Evolutionary conservation across 164 flowering plant species (phyloP).

Genomic region (Dillenia turbinata): DNA sequence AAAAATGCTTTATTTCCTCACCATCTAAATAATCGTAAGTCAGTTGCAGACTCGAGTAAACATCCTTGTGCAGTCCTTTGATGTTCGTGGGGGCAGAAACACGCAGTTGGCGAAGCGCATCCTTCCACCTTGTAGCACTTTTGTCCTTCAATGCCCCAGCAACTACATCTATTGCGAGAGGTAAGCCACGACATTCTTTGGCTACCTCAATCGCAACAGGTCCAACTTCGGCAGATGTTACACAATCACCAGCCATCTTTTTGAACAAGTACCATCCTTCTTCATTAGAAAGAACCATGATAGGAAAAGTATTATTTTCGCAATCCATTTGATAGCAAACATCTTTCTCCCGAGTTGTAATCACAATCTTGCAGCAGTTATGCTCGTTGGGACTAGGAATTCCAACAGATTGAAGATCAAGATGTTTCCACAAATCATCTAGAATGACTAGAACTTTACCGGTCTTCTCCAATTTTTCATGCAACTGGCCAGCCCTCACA

Average conservation of each 20-base stretch:
- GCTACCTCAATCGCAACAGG: background rate
- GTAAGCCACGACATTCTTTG: slow-evolving; percentile 7
- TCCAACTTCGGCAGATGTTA: background rate
- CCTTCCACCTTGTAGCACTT: background rate
- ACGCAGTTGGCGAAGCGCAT: slow-evolving; percentile 1
- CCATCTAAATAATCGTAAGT: slow-evolving; percentile 15
- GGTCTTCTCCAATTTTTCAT: slow-evolving; percentile 1
- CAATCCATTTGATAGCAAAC: background rate
- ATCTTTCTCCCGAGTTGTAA: slow-evolving; percentile 1
- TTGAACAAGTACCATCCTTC: slow-evolving; percentile 4
- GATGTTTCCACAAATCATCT: slow-evolving; percentile 12
- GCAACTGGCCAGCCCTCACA: slow-evolving; percentile 1
- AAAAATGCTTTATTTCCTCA: slow-evolving; percentile 11
- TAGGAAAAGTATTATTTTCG: background rate
- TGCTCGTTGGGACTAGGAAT: background rate
- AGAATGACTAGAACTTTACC: slow-evolving; percentile 8
- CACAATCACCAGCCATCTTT: background rate
- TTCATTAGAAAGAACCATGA: background rate
- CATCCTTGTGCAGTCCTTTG: slow-evolving; percentile 9
- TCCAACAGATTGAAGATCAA: slow-evolving; percentile 4
- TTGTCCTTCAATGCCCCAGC: slow-evolving; percentile 1
- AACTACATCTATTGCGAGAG: background rate
- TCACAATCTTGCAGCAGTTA: slow-evolving; percentile 3
- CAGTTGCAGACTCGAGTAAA: slow-evolving; percentile 10
- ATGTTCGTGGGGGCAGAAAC: slow-evolving; percentile 1